Conservation (phyloP, 306 rosid species). For the Lablab purpureus region DNA sequence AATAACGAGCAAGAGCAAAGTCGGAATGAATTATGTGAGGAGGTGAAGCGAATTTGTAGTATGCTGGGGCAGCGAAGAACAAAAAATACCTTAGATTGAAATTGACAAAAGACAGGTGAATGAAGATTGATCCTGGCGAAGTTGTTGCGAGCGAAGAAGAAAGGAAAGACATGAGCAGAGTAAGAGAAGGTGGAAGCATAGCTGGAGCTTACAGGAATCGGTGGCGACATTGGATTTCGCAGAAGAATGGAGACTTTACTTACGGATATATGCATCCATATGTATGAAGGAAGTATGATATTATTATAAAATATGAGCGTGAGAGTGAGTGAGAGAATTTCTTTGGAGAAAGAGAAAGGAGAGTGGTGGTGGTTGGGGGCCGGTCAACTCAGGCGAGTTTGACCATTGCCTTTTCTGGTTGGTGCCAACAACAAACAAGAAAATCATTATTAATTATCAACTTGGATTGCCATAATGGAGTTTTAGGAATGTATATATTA, state of each 20-base stretch:
- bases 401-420: neutral
- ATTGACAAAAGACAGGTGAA: constrained; percentile 43
- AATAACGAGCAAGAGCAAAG: neutral
- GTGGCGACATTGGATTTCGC: constrained; percentile 36
- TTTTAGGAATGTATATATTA: neutral
- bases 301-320: neutral
- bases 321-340: neutral
- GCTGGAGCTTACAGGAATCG: constrained; percentile 23
- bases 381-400: neutral
- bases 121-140: constrained; percentile 19
- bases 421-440: neutral
- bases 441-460: neutral
- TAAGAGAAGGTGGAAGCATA: constrained; percentile 40
- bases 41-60: neutral
- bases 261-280: neutral
- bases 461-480: too few species aligned
- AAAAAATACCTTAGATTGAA: constrained; percentile 39
- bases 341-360: neutral
- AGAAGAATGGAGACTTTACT: constrained; percentile 23
- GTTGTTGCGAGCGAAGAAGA: constrained; percentile 35
- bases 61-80: neutral
- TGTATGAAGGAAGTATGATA: neutral
- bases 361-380: neutral
- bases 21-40: neutral
- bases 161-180: constrained; percentile 35